phyloP scores from a whole-genome alignment of 2,329 filamentous ascomycete species.

The Colletotrichum shisoi region DNA sequence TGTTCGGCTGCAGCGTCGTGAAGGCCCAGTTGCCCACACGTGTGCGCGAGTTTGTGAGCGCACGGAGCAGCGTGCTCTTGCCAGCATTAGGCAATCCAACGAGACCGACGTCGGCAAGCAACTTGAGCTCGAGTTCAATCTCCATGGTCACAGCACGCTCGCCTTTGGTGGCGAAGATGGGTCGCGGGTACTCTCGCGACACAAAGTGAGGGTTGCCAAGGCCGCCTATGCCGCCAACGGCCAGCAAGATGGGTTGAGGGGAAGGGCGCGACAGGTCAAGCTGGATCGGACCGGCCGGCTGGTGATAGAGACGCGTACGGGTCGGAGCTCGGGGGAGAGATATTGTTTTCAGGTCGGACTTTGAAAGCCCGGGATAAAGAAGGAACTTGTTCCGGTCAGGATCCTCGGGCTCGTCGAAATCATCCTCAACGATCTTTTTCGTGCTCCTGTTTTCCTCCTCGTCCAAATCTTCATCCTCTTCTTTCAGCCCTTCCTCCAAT shows the following conservation, averaged over 20 bases:
- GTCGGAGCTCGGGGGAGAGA: conserved; percentile 61
- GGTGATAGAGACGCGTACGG: conserved; percentile 65
- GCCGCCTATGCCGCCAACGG: conserved; percentile 86
- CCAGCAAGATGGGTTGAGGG: conserved; percentile 82
- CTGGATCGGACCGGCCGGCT: conserved; percentile 76
- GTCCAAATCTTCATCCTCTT: conserved; percentile 24
- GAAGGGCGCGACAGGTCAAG: conserved; percentile 80
- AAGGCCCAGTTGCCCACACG: conserved; percentile 96
- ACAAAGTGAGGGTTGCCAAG: conserved; percentile 94
- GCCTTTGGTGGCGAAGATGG: conserved; percentile 88
- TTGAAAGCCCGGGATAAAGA: conserved; percentile 79
- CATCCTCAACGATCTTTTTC: conserved; percentile 41
- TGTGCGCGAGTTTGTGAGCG: conserved; percentile 86
- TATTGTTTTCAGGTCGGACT: conserved; percentile 69
- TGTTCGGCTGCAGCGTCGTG: conserved; percentile 92
- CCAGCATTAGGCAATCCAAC: conserved; percentile 96
- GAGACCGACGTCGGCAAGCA: conserved; percentile 92
- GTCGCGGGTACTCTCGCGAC: conserved; percentile 74
- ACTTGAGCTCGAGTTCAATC: conserved; percentile 88
- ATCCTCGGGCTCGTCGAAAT: conserved; percentile 54
- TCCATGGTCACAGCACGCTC: conserved; percentile 80
- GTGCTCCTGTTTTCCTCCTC: conserved; percentile 14
- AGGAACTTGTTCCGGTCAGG: conserved; percentile 77
- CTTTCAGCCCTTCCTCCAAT: conserved; percentile 30
- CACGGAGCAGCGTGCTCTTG: conserved; percentile 89